phyloP scores from a whole-genome alignment of 768 basidiomycete genomes.

The Amanita molliuscula region DNA sequence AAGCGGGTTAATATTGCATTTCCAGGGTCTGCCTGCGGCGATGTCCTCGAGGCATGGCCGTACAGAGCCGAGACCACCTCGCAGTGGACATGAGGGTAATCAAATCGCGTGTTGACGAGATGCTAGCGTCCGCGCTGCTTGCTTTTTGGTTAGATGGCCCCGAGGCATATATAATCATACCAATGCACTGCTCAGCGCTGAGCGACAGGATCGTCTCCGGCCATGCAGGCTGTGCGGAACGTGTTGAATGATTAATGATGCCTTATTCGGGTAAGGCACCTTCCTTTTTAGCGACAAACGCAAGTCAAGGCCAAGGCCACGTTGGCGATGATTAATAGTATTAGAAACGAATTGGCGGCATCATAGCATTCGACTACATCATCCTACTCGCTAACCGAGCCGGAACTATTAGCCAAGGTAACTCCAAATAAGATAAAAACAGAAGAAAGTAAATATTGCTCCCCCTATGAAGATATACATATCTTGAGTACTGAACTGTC shows the following conservation, averaged over 20 bases:
- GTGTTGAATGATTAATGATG: not conserved
- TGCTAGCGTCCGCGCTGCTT: not conserved
- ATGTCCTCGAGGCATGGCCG: conserved; percentile 5
- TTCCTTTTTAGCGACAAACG: not conserved
- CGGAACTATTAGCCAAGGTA: conserved; percentile 53
- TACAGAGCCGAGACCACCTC: conserved; percentile 1
- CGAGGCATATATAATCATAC: not conserved
- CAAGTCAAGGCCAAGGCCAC: not conserved
- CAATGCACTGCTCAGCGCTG: not conserved
- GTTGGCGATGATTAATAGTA: not conserved
- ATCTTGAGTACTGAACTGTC: conserved; percentile 69
- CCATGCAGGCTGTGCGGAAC: not conserved
- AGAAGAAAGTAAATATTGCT: conserved; percentile 80
- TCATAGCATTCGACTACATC: not conserved
- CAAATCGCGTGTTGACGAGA: not conserved
- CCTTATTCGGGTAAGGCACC: not conserved
- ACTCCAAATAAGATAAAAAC: conserved; percentile 88
- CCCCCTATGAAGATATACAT: conserved; percentile 89
- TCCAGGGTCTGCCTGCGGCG: conserved; percentile 3
- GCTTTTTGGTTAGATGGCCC: not conserved
- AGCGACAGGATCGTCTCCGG: not conserved
- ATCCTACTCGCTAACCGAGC: not conserved
- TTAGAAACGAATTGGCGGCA: no score
- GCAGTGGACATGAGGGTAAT: conserved; percentile 6
- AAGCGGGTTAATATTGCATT: conserved; percentile 3